phyloP scores from a whole-genome alignment of 2,329 filamentous ascomycete species.

The Zasmidium angulare region DNA sequence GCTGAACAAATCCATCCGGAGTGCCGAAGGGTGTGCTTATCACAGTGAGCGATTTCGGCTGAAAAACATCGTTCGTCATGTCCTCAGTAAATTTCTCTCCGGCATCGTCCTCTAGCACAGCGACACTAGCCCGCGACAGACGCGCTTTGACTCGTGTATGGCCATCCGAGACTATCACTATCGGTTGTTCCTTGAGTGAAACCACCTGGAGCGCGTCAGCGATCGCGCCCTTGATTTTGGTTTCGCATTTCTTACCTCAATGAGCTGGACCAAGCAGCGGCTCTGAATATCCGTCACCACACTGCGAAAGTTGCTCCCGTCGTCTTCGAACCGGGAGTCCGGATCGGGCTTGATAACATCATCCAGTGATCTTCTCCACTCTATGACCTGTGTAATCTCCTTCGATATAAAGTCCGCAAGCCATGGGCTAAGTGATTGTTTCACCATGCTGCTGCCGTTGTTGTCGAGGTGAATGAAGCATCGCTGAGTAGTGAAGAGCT shows the following conservation, averaged over 20 bases:
- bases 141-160: conserved; percentile 24
- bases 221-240: not conserved
- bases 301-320: conserved; percentile 35
- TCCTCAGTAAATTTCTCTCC: conserved; percentile 21
- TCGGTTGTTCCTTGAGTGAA: conserved; percentile 11
- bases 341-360: conserved; percentile 27
- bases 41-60: conserved; percentile 22
- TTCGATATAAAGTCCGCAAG: conserved; percentile 26
- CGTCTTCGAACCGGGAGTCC: conserved; percentile 27
- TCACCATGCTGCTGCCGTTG: conserved; percentile 16
- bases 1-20: conserved; percentile 25
- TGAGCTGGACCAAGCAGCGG: conserved; percentile 17
- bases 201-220: conserved; percentile 18
- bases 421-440: conserved; percentile 28
- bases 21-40: conserved; percentile 31
- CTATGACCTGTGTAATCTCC: conserved; percentile 29
- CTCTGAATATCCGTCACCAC: conserved; percentile 8
- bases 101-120: conserved; percentile 24
- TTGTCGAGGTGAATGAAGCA: not conserved
- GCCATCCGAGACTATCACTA: conserved; percentile 29
- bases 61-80: conserved; percentile 29
- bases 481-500: not conserved
- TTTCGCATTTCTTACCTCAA: conserved; percentile 7
- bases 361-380: conserved; percentile 24
- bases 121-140: conserved; percentile 25